Percentiles rank a stretch among this genome's conserved stretches.
Evolutionary conservation across 495 filamentous ascomycete species (phyloP).

Genomic region (Aspergillus homomorphus): DNA sequence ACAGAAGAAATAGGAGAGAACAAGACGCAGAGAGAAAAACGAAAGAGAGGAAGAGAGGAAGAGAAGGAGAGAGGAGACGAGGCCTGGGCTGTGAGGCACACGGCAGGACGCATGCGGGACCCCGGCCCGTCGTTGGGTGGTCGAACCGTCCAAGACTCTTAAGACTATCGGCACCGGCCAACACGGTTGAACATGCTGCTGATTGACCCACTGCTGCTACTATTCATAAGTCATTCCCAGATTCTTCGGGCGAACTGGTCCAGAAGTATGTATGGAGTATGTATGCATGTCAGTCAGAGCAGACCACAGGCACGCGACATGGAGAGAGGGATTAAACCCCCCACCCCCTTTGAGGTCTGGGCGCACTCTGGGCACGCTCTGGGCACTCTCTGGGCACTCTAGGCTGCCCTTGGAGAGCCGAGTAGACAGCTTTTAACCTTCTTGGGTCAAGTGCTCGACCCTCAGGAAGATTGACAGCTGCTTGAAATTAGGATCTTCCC

Average conservation of each 20-base stretch:
- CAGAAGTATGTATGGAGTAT: too few species aligned
- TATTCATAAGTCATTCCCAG: neutral
- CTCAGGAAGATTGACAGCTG: neutral
- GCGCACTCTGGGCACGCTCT: too few species aligned
- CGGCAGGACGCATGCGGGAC: constrained; percentile 22
- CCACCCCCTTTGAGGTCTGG: too few species aligned
- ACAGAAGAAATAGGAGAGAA: neutral
- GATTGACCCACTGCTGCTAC: neutral
- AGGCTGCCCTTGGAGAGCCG: too few species aligned
- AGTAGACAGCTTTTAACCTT: neutral
- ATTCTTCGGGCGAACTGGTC: neutral
- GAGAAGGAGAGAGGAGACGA: constrained; percentile 13
- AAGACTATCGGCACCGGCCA: neutral
- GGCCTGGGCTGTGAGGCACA: neutral
- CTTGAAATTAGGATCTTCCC: neutral
- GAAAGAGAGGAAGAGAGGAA: constrained; percentile 12
- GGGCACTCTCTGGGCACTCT: too few species aligned
- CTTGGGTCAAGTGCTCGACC: neutral
- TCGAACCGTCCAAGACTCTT: constrained; percentile 6
- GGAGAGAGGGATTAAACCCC: neutral
- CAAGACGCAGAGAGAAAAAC: constrained; percentile 13
- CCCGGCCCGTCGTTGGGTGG: constrained; percentile 11
- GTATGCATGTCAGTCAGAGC: too few species aligned
- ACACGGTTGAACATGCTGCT: neutral
- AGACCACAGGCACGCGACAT: neutral